phyloP scores from a whole-genome alignment of 2,329 filamentous ascomycete genomes.

The Pseudodiploospora longispora region DNA sequence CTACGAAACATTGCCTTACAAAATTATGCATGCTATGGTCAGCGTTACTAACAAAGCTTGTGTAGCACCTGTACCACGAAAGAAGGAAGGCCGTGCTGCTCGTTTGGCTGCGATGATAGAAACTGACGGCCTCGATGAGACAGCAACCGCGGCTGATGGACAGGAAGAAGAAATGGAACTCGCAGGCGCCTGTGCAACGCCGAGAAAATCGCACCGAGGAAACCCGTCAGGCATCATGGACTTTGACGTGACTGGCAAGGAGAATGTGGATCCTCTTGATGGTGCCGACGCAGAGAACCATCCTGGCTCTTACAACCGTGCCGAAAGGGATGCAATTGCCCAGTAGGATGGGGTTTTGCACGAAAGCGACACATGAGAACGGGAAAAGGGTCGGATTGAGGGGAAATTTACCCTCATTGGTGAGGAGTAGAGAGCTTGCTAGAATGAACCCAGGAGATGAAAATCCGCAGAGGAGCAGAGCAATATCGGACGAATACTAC shows the following conservation, averaged over 20 bases:
- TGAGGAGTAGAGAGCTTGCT: no score
- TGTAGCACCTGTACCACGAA: conserved; percentile 42
- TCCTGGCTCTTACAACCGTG: no score
- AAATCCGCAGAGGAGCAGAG: no score
- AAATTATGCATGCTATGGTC: no score
- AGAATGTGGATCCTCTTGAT: conserved; percentile 4
- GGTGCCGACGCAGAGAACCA: not conserved
- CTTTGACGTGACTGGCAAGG: not conserved
- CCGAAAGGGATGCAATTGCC: not conserved
- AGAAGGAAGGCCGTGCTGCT: conserved; percentile 48
- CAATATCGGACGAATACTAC: no score
- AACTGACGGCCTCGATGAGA: conserved; percentile 22
- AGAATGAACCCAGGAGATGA: no score
- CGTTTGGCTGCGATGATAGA: conserved; percentile 45
- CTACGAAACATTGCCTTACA: not conserved
- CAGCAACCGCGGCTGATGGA: not conserved
- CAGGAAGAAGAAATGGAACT: not conserved
- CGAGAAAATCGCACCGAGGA: no score
- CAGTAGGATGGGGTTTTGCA: not conserved
- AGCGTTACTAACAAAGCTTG: conserved; percentile 10
- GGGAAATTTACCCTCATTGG: no score
- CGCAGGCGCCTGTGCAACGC: not conserved
- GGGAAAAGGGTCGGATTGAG: no score
- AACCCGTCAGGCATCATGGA: not conserved
- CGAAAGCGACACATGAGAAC: not conserved